A percentile compares a stretch with the other conserved stretches of the same genome.
phyloP scores from a whole-genome alignment of 202 grass and related monocot species.

The Panicum virgatum region DNA sequence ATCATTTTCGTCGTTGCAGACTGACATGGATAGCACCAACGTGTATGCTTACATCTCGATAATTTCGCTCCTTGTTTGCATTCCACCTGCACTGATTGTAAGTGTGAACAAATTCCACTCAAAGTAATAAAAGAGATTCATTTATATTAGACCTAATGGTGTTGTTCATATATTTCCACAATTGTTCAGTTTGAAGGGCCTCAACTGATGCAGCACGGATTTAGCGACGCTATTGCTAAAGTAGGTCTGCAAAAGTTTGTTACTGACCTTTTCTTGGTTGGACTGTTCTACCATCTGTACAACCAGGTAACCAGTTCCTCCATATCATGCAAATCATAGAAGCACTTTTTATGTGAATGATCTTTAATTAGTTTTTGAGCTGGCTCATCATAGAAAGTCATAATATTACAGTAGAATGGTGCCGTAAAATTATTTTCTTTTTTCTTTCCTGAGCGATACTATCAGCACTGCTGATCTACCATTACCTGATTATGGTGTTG shows the following conservation, averaged over 20 bases:
- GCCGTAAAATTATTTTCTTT: not conserved
- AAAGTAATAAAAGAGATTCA: conserved; percentile 18
- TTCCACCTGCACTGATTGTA: conserved; percentile 90
- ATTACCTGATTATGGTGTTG: conserved; percentile 6
- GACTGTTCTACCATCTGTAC: conserved; percentile 99
- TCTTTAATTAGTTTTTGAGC: not conserved
- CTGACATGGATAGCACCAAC: conserved; percentile 99
- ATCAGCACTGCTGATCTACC: conserved; percentile 26
- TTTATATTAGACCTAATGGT: not conserved
- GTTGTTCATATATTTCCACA: not conserved
- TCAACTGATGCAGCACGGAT: conserved; percentile 75
- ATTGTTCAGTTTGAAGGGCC: conserved; percentile 86
- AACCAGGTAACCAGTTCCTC: conserved; percentile 74
- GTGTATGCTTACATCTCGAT: conserved; percentile 97
- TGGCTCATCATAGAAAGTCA: not conserved
- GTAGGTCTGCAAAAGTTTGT: conserved; percentile 75
- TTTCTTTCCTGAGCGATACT: conserved; percentile 20
- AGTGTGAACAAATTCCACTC: conserved; percentile 39
- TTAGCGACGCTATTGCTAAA: conserved; percentile 84
- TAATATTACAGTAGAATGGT: not conserved
- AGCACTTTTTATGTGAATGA: conserved; percentile 1
- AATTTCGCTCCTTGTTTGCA: conserved; percentile 93
- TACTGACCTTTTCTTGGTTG: conserved; percentile 85
- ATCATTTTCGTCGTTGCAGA: conserved; percentile 61
- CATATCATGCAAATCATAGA: not conserved